Conservation (phyloP, 1,284 basidiomycete species). For the Ceratobasidium sp. region DNA sequence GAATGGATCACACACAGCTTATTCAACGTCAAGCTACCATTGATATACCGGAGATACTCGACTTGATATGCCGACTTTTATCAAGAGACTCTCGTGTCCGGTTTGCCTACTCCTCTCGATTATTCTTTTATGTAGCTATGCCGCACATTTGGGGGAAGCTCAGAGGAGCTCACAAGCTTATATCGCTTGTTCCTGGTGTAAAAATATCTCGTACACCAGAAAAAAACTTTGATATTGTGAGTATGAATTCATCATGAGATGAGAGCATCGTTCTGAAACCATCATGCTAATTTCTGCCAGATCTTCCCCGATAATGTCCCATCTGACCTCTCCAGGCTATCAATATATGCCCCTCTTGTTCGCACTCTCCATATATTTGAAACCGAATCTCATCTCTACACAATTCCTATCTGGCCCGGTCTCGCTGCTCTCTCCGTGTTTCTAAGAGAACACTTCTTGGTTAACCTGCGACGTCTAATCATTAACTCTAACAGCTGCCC, state of each 20-base stretch:
- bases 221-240: too few species aligned
- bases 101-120: background rate
- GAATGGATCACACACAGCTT: too few species aligned
- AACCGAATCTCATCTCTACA: background rate
- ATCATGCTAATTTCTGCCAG: too few species aligned
- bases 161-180: background rate
- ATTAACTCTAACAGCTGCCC: background rate
- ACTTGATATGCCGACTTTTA: background rate
- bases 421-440: background rate
- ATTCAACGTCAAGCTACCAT: background rate
- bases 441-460: background rate
- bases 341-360: background rate
- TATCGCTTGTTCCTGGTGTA: background rate
- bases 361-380: background rate
- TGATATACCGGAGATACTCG: background rate
- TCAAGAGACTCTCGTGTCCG: background rate
- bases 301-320: background rate
- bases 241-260: background rate
- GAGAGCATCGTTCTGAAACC: too few species aligned
- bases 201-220: too few species aligned
- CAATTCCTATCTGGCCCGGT: background rate
- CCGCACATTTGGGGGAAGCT: background rate
- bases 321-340: background rate
- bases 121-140: constrained; percentile 1
- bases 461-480: background rate